Evolutionary conservation across 441 rosid species (phyloP).

Genomic region (Croton laevigatus): DNA sequence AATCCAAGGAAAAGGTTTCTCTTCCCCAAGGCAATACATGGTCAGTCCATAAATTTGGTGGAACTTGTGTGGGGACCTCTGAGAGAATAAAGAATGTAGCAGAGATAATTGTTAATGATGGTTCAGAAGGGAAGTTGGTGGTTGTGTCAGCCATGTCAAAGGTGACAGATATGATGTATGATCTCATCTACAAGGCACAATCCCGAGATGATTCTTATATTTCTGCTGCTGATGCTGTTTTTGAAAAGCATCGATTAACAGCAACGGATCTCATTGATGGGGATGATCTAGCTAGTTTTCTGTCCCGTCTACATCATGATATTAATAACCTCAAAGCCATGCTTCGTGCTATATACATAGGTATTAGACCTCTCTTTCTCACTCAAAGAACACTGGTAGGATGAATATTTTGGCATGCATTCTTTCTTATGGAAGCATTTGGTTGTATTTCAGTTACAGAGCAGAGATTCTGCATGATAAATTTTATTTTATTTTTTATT

Average conservation of each 20-base stretch:
- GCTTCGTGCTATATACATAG: slow-evolving; percentile 97
- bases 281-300: slow-evolving; percentile 59
- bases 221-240: slow-evolving; percentile 68
- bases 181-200: slow-evolving; percentile 75
- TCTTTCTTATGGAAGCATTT: slow-evolving; percentile 8
- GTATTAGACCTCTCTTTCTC: slow-evolving; percentile 31
- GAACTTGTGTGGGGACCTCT: slow-evolving; percentile 90
- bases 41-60: slow-evolving; percentile 98
- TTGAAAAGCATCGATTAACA: slow-evolving; percentile 71
- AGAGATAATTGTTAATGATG: slow-evolving; percentile 56
- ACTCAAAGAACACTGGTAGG: not conserved
- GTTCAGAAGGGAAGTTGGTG: slow-evolving; percentile 70
- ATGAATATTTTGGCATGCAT: not conserved
- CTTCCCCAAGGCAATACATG: slow-evolving; percentile 69
- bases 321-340: slow-evolving; percentile 83
- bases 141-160: slow-evolving; percentile 98
- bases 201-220: slow-evolving; percentile 76
- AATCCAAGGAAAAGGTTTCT: slow-evolving; percentile 45
- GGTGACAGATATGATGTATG: slow-evolving; percentile 97
- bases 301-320: slow-evolving; percentile 70
- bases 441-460: slow-evolving; percentile 1
- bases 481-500: not conserved
- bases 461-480: not conserved
- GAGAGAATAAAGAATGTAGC: slow-evolving; percentile 91
- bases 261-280: slow-evolving; percentile 84